Evolutionary conservation across 441 rosid genomes (phyloP), one percentile per base, ranked within the genome.

Genomic region (Gossypium trilobum): DNA sequence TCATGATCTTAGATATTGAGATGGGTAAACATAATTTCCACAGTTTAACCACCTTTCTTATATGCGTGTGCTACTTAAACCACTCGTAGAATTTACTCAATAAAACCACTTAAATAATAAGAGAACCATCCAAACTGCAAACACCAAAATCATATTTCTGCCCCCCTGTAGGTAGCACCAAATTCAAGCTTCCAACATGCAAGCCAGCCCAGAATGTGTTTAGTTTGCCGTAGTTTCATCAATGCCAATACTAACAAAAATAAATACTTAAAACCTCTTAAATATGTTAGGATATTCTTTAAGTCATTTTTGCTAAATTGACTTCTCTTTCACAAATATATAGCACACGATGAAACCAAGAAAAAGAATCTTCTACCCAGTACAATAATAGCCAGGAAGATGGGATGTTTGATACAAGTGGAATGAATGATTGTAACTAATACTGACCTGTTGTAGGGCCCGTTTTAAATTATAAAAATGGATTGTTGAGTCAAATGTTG

Each of bases 391-490:
- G 33, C 7, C 17, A 42, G 52, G 19, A 75, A 68, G 73, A 51
- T 48, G 51, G 14, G 79, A 77, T 71, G 74, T 62, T 65, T 73
- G 31, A 36, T 23, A 48, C 42, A 19, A 20, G 19, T 16, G 27
- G 29, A 8, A 25, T 11, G 17, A 25, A 10, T 3, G 7, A 1
- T 51, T 66, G 60, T 27, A 27, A 73, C 42, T 13, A 50, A 73
- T 33, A 25, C 9, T 78, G 42, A 84, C 87, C 85, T 88, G 96
- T 66, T 88, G 95, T 56, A 85, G 50, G 27, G 92, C 89, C 11
- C 88, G 84, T 77, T 90, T 92, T 80, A 92, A 80, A 82, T 86
- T 90, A 80, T 90, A 92, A 78, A 92, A 92, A 74, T 92, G 94
- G 71, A 92, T 85, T 23, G 96, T 85, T 3, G 91, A 85, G 79